A percentile compares a stretch with the other conserved stretches of the same genome.
phyloP scores from a whole-genome alignment of 352 stramenopile genomes.

The Pythium sukuiense region DNA sequence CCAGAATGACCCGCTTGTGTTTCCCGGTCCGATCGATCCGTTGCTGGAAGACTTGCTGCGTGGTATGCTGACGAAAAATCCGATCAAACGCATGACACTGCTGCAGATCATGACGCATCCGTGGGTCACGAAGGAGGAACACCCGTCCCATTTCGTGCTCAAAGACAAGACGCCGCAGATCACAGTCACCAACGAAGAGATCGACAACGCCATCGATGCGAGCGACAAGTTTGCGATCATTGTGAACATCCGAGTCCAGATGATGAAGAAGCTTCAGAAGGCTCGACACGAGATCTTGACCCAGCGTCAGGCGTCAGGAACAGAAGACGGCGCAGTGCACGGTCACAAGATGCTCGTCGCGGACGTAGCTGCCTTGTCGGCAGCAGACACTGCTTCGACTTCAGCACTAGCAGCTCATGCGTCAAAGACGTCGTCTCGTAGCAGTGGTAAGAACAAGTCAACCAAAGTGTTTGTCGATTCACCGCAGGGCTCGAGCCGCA shows the following conservation, averaged over 20 bases:
- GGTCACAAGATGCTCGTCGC: conserved; percentile 8
- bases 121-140: conserved; percentile 78
- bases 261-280: conserved; percentile 59
- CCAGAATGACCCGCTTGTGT: conserved; percentile 70
- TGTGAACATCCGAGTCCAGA: conserved; percentile 71
- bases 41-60: conserved; percentile 54
- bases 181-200: conserved; percentile 76
- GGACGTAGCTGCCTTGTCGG: not conserved
- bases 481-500: not conserved
- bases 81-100: conserved; percentile 55
- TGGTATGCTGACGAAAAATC: conserved; percentile 69
- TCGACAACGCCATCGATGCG: conserved; percentile 59
- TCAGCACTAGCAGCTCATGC: not conserved
- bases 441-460: conserved; percentile 14
- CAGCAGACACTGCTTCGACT: not conserved
- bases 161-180: conserved; percentile 41
- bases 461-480: conserved; percentile 39
- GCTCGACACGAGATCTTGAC: conserved; percentile 40
- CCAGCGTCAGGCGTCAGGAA: conserved; percentile 10
- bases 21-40: conserved; percentile 54
- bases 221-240: conserved; percentile 60
- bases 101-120: conserved; percentile 71
- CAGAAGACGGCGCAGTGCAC: not conserved
- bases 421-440: conserved; percentile 21
- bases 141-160: conserved; percentile 26